Percentiles rank a stretch among this genome's conserved stretches.
Evolutionary conservation across 2,329 filamentous ascomycete genomes (phyloP).

Genomic region (Tolypocladium capitatum): DNA sequence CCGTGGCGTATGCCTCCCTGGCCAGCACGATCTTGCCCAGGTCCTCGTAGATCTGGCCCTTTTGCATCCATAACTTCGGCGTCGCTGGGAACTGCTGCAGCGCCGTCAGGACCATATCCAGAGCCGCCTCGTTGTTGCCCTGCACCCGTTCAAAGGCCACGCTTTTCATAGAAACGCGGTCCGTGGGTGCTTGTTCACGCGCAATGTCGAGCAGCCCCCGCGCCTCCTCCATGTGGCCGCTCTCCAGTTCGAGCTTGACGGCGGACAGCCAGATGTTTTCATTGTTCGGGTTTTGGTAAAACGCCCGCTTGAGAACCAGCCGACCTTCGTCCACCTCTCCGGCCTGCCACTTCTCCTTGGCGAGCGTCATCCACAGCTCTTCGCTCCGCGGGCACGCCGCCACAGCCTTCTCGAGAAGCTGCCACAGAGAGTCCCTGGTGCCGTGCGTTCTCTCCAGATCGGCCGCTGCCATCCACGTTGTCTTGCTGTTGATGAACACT

Average conservation of each 20-base stretch:
- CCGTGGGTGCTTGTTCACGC: conserved; percentile 78
- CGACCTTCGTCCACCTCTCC: conserved; percentile 81
- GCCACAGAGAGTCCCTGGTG: conserved; percentile 67
- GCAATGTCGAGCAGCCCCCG: conserved; percentile 70
- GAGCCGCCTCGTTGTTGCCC: conserved; percentile 63
- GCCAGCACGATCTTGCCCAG: conserved; percentile 70
- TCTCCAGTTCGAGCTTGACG: conserved; percentile 91
- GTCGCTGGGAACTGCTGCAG: conserved; percentile 74
- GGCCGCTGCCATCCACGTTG: conserved; percentile 79
- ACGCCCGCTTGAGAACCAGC: conserved; percentile 73
- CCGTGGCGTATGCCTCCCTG: conserved; percentile 76
- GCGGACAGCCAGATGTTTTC: conserved; percentile 97
- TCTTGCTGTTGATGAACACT: conserved; percentile 78
- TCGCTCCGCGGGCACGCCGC: conserved; percentile 87
- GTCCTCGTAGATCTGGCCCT: conserved; percentile 91
- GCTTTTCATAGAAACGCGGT: conserved; percentile 94
- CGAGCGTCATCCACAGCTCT: conserved; percentile 89
- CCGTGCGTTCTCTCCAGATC: conserved; percentile 88
- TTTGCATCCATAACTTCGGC: conserved; percentile 95
- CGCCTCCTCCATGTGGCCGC: conserved; percentile 68
- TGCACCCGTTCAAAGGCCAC: conserved; percentile 85
- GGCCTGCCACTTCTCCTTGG: conserved; percentile 84
- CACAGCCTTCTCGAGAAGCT: conserved; percentile 81
- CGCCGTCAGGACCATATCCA: conserved; percentile 78
- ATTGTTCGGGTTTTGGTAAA: conserved; percentile 90